Percentiles rank a stretch among this genome's conserved stretches.
These are phyloP conservation scores for Yarrowia divulgata DNA, from an alignment of 805 yeast species.

Conservation along the genomic window DNA sequence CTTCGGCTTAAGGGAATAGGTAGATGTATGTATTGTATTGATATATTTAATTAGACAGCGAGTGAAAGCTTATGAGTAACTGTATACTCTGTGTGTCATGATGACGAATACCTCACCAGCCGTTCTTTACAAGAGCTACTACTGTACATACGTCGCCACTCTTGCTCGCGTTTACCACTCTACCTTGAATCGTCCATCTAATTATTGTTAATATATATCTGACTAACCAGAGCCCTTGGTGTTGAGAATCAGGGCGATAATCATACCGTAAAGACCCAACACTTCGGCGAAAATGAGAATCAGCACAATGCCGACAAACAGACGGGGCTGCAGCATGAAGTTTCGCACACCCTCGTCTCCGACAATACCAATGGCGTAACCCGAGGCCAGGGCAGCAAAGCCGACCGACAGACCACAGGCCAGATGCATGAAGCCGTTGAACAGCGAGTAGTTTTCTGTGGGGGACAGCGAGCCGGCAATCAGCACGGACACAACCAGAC, in stretches of 20 bases:
- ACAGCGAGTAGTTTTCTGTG: conserved; percentile 76
- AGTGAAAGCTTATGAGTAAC: too few relatives aligned
- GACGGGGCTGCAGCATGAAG: conserved; percentile 83
- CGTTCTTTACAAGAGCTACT: not conserved
- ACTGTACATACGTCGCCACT: not conserved
- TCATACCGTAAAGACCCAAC: conserved; percentile 91
- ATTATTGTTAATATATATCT: conserved; percentile 11
- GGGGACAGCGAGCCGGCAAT: conserved; percentile 87
- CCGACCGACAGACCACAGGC: conserved; percentile 97
- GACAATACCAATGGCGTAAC: conserved; percentile 94
- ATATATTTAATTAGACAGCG: not conserved
- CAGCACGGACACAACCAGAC: conserved; percentile 93
- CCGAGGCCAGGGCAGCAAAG: conserved; percentile 93
- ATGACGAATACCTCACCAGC: too few relatives aligned
- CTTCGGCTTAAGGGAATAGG: conserved; percentile 41
- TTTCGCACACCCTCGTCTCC: conserved; percentile 94
- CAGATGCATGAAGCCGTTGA: conserved; percentile 97
- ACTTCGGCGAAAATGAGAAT: conserved; percentile 92
- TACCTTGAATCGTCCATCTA: not conserved
- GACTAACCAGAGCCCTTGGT: conserved; percentile 77
- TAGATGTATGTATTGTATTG: conserved; percentile 22
- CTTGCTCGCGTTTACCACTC: not conserved
- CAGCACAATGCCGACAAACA: conserved; percentile 88
- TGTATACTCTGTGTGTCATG: too few relatives aligned
- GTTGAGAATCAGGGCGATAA: conserved; percentile 89